Evolutionary conservation across 495 filamentous ascomycete genomes (phyloP), one percentile per base, ranked within the genome.

Genomic region (Glutinoglossum americanum): DNA sequence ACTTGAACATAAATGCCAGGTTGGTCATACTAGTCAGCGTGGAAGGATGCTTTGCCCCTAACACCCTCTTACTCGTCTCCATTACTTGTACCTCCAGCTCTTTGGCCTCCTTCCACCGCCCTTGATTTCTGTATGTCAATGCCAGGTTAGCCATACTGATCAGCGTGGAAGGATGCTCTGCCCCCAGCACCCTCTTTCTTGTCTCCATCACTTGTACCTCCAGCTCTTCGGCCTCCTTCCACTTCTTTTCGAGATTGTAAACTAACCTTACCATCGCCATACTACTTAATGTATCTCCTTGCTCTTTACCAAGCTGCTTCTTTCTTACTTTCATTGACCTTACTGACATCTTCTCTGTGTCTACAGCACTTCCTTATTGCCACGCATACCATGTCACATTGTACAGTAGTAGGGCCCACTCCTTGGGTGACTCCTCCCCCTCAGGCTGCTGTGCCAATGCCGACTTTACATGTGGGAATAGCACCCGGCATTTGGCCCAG

Each of bases 391-490:
- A 65, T 55, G 56, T 65, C 30, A 63, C 66, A 0, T 66, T 64
- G 44, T 64, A 65, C 27, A 70, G 44, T 39, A 70, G 23, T 35
- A 51, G 60, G 57, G 69, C 61, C 65, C 62, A 67, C 26, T 68
- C 58, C 25, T 57, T 33, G 65, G 30, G 37, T 13, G 59, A 63
- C 0, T 59, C 57, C 33, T 63, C 27, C 44, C 28, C 51, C 33
- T 47, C 51, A 25, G 60, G 61, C 56, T 57, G 48, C 39, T 41
- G 13, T 17, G 37, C 37, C 13, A 41, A 15, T 15, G 13, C 37
- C 13, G 13, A 7, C 13, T 41, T 15, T 7, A 45, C 62, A 35
- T 65, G 64, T 21, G 67, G 67, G 47, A 62, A 65, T 26, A 69
- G 63, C 30, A 48, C 45, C 33, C 57, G 57, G 60, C 68, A 70